Percentiles rank a stretch among this genome's conserved stretches.
Conservation (phyloP, 164 flowering plant species). For the Piper betle region DNA sequence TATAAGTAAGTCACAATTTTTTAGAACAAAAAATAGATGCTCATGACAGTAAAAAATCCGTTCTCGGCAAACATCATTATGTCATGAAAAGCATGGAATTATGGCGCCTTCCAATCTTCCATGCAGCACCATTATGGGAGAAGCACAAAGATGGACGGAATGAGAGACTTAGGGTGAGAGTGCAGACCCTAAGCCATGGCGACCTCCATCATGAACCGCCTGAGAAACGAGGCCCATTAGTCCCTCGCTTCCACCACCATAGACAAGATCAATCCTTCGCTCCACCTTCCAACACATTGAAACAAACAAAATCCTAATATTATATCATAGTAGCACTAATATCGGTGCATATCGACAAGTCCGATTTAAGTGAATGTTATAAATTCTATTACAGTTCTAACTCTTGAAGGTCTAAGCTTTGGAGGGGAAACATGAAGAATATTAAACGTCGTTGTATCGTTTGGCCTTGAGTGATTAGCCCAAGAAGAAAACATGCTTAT, state of each 20-base stretch:
- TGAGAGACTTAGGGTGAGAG: constrained; percentile 12
- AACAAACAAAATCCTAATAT: constrained; percentile 1
- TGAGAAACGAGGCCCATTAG: constrained; percentile 98
- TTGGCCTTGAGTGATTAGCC: constrained; percentile 1
- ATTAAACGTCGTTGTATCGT: not conserved
- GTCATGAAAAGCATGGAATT: not conserved
- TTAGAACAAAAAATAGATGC: too few relatives aligned
- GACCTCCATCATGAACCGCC: constrained; percentile 98
- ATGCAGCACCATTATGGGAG: not conserved
- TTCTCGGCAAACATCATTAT: not conserved
- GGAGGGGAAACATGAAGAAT: not conserved
- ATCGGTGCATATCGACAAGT: too few relatives aligned
- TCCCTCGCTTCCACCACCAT: constrained; percentile 98
- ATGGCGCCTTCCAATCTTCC: not conserved
- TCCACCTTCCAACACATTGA: constrained; percentile 52
- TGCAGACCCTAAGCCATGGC: constrained; percentile 94
- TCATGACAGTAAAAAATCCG: too few relatives aligned
- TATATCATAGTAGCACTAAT: not conserved
- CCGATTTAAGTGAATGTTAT: not conserved
- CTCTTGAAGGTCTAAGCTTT: too few relatives aligned
- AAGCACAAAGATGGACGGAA: not conserved
- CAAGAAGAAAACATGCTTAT: constrained; percentile 33
- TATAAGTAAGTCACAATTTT: too few relatives aligned
- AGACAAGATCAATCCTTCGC: constrained; percentile 90
- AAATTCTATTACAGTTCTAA: too few relatives aligned